Conservation (phyloP, 805 yeast species). For the Geotrichum ghanense region DNA sequence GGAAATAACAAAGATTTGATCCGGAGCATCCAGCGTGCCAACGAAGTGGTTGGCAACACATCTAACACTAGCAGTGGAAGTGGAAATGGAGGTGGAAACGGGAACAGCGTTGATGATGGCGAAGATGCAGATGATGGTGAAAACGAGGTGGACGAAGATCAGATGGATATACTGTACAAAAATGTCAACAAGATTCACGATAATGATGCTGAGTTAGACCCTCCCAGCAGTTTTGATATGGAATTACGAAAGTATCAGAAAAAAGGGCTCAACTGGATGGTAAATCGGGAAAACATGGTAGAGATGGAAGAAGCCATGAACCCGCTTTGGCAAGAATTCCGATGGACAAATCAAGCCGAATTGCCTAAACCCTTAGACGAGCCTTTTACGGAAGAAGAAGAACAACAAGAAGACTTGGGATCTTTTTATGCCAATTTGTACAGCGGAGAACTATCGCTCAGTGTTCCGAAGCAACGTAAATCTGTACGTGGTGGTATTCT, state of each 20-base stretch:
- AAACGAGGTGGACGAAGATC: conserved; percentile 48
- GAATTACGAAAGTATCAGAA: conserved; percentile 66
- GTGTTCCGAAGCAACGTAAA: conserved; percentile 53
- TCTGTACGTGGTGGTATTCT: conserved; percentile 71
- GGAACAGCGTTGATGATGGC: conserved; percentile 26
- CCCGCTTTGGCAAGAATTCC: conserved; percentile 75
- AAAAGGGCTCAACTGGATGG: conserved; percentile 83
- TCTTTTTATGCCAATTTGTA: conserved; percentile 66
- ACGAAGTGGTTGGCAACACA: conserved; percentile 2
- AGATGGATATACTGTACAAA: conserved; percentile 61
- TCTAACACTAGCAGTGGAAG: too few relatives aligned
- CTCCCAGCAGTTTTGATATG: conserved; percentile 43
- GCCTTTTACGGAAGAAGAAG: conserved; percentile 6
- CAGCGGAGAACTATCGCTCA: conserved; percentile 65
- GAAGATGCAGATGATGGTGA: conserved; percentile 18
- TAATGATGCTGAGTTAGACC: conserved; percentile 44
- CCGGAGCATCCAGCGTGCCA: not conserved
- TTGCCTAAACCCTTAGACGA: conserved; percentile 15
- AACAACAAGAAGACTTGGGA: too few relatives aligned
- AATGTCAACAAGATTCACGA: conserved; percentile 38
- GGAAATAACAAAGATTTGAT: not conserved
- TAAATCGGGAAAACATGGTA: conserved; percentile 48
- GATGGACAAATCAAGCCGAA: conserved; percentile 48
- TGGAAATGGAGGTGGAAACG: conserved; percentile 17
- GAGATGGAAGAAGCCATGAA: conserved; percentile 46